Percentiles rank a stretch among this genome's conserved stretches.
These are phyloP conservation scores for Silene noctiflora DNA, from an alignment of 179 eudicot genomes.

Conservation along the genomic window DNA sequence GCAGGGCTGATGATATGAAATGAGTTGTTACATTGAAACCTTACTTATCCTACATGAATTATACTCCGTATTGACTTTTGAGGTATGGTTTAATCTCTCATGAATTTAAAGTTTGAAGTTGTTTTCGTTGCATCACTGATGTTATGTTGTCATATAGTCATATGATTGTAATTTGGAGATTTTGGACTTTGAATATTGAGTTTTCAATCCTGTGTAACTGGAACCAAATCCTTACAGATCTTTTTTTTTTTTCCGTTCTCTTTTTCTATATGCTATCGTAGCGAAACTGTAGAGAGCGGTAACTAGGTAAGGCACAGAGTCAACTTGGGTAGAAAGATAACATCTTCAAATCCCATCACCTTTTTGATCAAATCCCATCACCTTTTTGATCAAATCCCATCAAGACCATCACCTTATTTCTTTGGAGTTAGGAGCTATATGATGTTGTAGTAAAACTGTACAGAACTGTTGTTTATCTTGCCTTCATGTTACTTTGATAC, in stretches of 20 bases:
- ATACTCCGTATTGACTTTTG: neutral
- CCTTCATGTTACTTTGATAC: neutral
- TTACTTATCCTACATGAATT: neutral
- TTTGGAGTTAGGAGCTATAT: slow-evolving; percentile 4
- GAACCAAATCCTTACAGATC: neutral
- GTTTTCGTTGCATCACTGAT: neutral
- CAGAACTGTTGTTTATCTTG: neutral
- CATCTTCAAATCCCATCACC: slow-evolving; percentile 10
- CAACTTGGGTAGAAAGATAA: neutral
- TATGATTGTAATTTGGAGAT: neutral
- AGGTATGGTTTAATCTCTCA: slow-evolving; percentile 14
- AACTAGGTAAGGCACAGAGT: neutral
- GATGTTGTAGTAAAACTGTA: neutral
- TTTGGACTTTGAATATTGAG: neutral
- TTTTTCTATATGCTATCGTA: neutral
- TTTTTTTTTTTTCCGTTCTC: neutral
- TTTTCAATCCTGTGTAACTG: neutral
- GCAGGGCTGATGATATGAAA: slow-evolving; percentile 3
- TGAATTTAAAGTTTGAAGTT: slow-evolving; percentile 2
- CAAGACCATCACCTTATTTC: neutral
- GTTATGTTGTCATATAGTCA: neutral
- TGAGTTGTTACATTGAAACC: neutral
- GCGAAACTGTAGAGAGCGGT: neutral
- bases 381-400: slow-evolving; percentile 15
- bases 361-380: slow-evolving; percentile 13